A percentile compares a stretch with the other conserved stretches of the same genome.
These are phyloP conservation scores for Hyaloperonospora arabidopsidis DNA, from an alignment of 352 stramenopile species.

Conservation along the genomic window DNA sequence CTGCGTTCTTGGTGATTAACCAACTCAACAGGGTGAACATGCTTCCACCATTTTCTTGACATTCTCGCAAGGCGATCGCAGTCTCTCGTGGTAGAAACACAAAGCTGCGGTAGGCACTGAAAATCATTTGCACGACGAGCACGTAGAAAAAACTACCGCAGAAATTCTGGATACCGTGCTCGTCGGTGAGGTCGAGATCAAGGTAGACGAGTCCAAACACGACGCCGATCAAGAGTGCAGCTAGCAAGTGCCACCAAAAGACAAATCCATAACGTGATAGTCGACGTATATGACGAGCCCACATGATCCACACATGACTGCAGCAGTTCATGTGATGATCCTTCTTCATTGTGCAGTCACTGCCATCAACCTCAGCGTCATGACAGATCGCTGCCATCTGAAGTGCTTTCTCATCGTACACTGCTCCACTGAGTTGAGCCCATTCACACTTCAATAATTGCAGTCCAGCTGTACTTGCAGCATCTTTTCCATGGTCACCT, in stretches of 20 bases:
- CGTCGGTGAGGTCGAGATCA: constrained; percentile 27
- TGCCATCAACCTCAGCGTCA: background rate
- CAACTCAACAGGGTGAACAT: constrained; percentile 34
- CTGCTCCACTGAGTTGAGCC: constrained; percentile 9
- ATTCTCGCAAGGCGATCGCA: constrained; percentile 37
- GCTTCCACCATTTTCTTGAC: constrained; percentile 13
- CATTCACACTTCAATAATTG: constrained; percentile 36
- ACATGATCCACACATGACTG: background rate
- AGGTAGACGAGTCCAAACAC: constrained; percentile 42
- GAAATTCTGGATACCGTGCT: constrained; percentile 42
- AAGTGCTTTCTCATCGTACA: background rate
- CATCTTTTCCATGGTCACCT: constrained; percentile 39
- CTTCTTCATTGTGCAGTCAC: background rate
- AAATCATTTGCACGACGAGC: constrained; percentile 35
- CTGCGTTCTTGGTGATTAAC: constrained; percentile 50
- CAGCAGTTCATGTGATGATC: background rate
- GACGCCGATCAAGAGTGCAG: constrained; percentile 30
- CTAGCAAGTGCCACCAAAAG: constrained; percentile 21
- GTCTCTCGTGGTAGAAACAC: constrained; percentile 35
- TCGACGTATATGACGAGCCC: constrained; percentile 27
- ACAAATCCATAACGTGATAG: constrained; percentile 30
- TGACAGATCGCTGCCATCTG: background rate
- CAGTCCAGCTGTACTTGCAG: constrained; percentile 24
- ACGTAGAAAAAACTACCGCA: constrained; percentile 42
- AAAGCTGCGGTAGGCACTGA: constrained; percentile 27